Evolutionary conservation across 139 green algal genomes (phyloP).

Genomic region (Closterium sp.): DNA sequence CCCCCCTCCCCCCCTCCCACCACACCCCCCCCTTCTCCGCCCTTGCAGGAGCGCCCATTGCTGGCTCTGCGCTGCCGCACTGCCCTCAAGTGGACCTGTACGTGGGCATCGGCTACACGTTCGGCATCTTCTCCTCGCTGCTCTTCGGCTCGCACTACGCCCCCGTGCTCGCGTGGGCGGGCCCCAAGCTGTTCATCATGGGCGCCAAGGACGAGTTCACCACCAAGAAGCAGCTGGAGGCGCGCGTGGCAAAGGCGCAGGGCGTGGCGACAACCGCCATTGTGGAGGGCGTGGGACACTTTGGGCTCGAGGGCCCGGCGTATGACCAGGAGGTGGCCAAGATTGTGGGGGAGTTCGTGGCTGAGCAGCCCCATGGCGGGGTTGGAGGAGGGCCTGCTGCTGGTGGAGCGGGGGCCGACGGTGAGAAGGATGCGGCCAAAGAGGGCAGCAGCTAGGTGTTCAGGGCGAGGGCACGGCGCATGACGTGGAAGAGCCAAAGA

Average conservation of each 20-base stretch:
- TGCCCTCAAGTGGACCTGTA: background rate
- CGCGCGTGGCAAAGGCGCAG: background rate
- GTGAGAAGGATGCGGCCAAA: background rate
- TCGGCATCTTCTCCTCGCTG: slow-evolving; percentile 10
- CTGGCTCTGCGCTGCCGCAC: slow-evolving; percentile 13
- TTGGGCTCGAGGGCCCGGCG: slow-evolving; percentile 9
- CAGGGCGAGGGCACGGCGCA: background rate
- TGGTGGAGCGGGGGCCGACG: no score
- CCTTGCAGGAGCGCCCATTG: slow-evolving; percentile 16
- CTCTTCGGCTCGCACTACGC: slow-evolving; percentile 17
- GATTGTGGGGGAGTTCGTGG: background rate
- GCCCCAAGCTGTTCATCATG: slow-evolving; percentile 34
- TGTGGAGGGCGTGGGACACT: slow-evolving; percentile 24
- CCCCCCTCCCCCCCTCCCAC: no score
- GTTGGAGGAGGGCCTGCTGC: background rate
- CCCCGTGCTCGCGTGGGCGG: background rate
- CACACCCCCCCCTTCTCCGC: background rate
- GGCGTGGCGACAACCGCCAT: background rate
- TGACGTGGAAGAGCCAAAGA: background rate
- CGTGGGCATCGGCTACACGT: slow-evolving; percentile 33
- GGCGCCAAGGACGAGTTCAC: slow-evolving; percentile 18
- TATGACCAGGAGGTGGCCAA: slow-evolving; percentile 23
- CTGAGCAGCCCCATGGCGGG: background rate
- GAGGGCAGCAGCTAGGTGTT: background rate
- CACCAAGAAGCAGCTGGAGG: background rate